Conservation (phyloP, 2,329 filamentous ascomycete genomes). For the Ophidiomyces ophidiicola region DNA sequence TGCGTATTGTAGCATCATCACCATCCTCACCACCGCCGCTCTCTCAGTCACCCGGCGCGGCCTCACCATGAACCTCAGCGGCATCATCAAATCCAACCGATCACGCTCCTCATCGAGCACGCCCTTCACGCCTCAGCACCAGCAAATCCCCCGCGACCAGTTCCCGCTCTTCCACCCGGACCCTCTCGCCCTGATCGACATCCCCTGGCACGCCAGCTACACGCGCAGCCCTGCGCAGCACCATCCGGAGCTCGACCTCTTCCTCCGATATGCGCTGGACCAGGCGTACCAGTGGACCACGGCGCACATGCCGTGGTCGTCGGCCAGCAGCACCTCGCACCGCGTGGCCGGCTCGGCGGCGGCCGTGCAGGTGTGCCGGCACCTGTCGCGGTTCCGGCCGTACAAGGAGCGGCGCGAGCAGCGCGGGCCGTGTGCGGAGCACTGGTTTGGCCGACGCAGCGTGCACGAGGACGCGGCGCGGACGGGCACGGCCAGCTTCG, state of each 20-base stretch:
- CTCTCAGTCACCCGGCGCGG: too few relatives aligned
- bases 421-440: slow-evolving; percentile 18
- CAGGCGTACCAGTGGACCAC: slow-evolving; percentile 1
- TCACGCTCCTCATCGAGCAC: background rate
- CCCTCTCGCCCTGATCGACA: slow-evolving; percentile 1
- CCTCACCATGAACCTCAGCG: slow-evolving; percentile 1
- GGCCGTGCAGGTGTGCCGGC: slow-evolving; percentile 22
- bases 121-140: too few relatives aligned
- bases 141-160: background rate
- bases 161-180: slow-evolving; percentile 1
- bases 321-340: background rate
- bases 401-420: background rate
- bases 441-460: slow-evolving; percentile 33
- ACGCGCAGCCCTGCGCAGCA: background rate
- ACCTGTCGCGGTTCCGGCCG: background rate
- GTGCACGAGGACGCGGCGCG: slow-evolving; percentile 22
- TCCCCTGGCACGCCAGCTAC: slow-evolving; percentile 2
- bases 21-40: too few relatives aligned
- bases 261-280: slow-evolving; percentile 2
- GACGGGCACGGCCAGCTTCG: slow-evolving; percentile 27
- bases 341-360: slow-evolving; percentile 19
- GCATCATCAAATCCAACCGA: background rate
- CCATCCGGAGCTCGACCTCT: slow-evolving; percentile 1
- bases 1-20: too few relatives aligned
- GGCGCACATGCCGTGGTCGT: slow-evolving; percentile 1